Base-by-base conservation (phyloP, 495 filamentous ascomycete species). In the Aspergillus affinis region DNA sequence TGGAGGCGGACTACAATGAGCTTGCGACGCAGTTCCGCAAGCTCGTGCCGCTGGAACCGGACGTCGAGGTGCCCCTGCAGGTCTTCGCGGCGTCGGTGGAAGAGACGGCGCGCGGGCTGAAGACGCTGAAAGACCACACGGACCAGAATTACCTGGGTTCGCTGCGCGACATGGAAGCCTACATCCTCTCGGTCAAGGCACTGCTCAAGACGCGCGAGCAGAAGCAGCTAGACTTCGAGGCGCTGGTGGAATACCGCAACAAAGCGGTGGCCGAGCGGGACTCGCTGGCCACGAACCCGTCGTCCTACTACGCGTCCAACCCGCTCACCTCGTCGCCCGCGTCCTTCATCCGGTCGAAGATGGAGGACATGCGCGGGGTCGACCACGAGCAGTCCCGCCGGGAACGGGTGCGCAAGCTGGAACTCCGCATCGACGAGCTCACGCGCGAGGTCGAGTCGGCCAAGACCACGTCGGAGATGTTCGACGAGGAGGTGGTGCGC, bases 151-250 rank as follows among this genome's bases (percentile, higher is more conserved):
- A 98, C 68, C 86, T 98, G 20, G 89, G 91, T 61, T 90, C 87
- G 10, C 80, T 98, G 32, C 84, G 91, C 18, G 95, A 98, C 71
- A 96, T 98, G 92, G 88, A 91, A 60, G 87, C 91, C 27, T 98
- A 98, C 74, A 91, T 90, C 69, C 72, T 84, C 19, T 87, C 91
- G 2, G 74, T 98, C 18, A 95, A 96, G 73, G 77, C 86, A 30
- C 86, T 98, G 3, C 84, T 98, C 67, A 96, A 96, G 77, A 89
- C 90, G 6, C 88, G 94, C 20, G 95, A 98, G 75, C 92, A 95
- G 76, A 98, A 98, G 71, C 94, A 98, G 69, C 88, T 98, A 47
- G 94, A 98, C 75, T 96, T 93, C 69, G 94, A 98, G 75, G 94
- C 90, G 46, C 80, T 98, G 29, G 96, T 92, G 20, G 93, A 97